Percentiles rank a stretch among this genome's conserved stretches.
These are phyloP conservation scores for Neurospora sp. DNA, from an alignment of 495 filamentous ascomycete species.

Conservation along the genomic window DNA sequence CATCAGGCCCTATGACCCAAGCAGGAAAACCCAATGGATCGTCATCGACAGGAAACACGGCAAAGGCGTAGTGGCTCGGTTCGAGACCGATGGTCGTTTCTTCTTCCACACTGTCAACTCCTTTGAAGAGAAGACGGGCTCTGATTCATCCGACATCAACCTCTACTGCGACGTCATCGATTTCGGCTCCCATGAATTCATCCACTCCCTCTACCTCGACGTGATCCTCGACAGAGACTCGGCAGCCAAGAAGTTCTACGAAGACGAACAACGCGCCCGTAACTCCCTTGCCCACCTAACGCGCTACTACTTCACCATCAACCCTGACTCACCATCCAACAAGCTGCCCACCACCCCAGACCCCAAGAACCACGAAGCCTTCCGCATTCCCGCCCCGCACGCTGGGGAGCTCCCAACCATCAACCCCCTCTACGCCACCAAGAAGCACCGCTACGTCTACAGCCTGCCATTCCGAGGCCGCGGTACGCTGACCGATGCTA, in stretches of 20 bases:
- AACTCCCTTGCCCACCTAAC: slow-evolving; percentile 25
- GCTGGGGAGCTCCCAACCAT: slow-evolving; percentile 57
- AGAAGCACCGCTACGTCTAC: slow-evolving; percentile 56
- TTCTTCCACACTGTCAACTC: slow-evolving; percentile 70
- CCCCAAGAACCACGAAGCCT: slow-evolving; percentile 15
- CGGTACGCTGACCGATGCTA: slow-evolving; percentile 53
- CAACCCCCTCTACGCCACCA: slow-evolving; percentile 47
- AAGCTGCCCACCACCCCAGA: not conserved
- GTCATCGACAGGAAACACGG: slow-evolving; percentile 49
- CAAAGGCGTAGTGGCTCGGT: slow-evolving; percentile 48
- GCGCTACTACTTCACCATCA: slow-evolving; percentile 39
- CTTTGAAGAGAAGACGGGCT: slow-evolving; percentile 45
- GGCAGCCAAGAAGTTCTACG: slow-evolving; percentile 17
- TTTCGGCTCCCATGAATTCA: slow-evolving; percentile 45
- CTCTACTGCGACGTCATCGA: slow-evolving; percentile 49
- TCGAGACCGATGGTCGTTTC: slow-evolving; percentile 54
- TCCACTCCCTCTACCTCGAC: slow-evolving; percentile 49
- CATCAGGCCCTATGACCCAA: slow-evolving; percentile 42
- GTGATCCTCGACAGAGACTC: slow-evolving; percentile 39
- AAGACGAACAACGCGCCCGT: slow-evolving; percentile 21
- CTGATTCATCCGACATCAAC: slow-evolving; percentile 5
- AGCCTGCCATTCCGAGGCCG: slow-evolving; percentile 44
- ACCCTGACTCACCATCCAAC: not conserved
- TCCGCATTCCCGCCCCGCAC: slow-evolving; percentile 30
- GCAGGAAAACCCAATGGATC: slow-evolving; percentile 51